These are phyloP conservation scores for Backusella tarrabulga DNA, from an alignment of 192 early-diverging fungal species.

Conservation along the genomic window DNA sequence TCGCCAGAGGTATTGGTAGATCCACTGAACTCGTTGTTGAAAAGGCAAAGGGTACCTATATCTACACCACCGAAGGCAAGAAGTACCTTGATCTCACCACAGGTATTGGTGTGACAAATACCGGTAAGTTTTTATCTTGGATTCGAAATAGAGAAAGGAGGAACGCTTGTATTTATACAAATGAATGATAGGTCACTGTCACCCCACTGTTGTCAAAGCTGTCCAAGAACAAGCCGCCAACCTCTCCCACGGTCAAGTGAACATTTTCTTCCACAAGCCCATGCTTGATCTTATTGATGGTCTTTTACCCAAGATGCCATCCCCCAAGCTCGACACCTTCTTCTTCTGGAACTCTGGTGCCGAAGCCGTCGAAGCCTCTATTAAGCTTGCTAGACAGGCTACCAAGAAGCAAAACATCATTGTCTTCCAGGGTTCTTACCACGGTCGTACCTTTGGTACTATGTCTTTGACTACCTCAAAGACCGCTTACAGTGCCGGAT, in stretches of 20 bases:
- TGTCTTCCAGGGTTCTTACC: slow-evolving; percentile 38
- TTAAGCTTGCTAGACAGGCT: slow-evolving; percentile 40
- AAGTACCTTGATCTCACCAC: slow-evolving; percentile 36
- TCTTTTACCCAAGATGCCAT: slow-evolving; percentile 23
- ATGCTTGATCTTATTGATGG: slow-evolving; percentile 33
- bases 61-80: slow-evolving; percentile 32
- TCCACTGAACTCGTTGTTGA: slow-evolving; percentile 27
- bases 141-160: background rate
- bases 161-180: background rate
- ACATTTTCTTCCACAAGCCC: slow-evolving; percentile 37
- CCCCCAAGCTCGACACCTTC: slow-evolving; percentile 33
- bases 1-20: slow-evolving; percentile 28
- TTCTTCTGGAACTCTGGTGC: slow-evolving; percentile 43
- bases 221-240: slow-evolving; percentile 39
- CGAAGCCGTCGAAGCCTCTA: slow-evolving; percentile 39
- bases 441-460: slow-evolving; percentile 39
- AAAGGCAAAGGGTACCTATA: slow-evolving; percentile 23
- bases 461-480: slow-evolving; percentile 38
- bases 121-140: slow-evolving; percentile 15
- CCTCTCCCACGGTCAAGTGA: slow-evolving; percentile 35
- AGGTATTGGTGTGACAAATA: slow-evolving; percentile 39
- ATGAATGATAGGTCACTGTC: slow-evolving; percentile 33
- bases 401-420: slow-evolving; percentile 44
- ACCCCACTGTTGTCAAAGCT: slow-evolving; percentile 43
- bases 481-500: slow-evolving; percentile 32